Base-by-base conservation (phyloP, 768 basidiomycete genomes). In the Suillus clintonianus region DNA sequence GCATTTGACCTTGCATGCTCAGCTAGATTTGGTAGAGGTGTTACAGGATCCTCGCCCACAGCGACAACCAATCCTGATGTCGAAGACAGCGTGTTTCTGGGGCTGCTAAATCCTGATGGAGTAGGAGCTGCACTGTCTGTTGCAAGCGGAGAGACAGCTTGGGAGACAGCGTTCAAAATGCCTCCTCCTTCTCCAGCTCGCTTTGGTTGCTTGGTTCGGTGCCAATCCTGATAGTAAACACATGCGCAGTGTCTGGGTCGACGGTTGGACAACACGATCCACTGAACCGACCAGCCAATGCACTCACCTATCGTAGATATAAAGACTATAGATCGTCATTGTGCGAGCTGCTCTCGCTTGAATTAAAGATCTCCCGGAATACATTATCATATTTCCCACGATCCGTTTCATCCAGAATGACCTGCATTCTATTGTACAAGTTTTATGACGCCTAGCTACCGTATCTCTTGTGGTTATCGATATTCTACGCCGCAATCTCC, bases 151-250 rank as follows among this genome's bases (percentile, higher is more conserved):
- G 82, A 81, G 59, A 93, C 84, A 14, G 89, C 85, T 63, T 89
- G 87, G 36, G 92, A 90, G 47, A 97, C 94, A 22, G 88, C 93
- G 15, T 89, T 88, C 42, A 94, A 83, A 60, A 95, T 86, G 48
- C 87, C 87, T 30, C 51, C 51, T 10, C 89, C 89, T 73, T 89
- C 85, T 17, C 82, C 82, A 3, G 95, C 92, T 45, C 86, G 84
- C 74, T 87, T 89, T 36, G 89, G 87, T 37, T 88, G 83, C 60
- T 84, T 88, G 0, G 89, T 88, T 57, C 94, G 87, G 70, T 96
- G 90, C 92, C 94, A 97, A 74, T 97, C 94, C 68, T 97, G 94
- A 74, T 98, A 97, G 79, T 97, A 98, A 53, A 99, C 85, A 72
- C 93, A 94, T 22, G 84, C 85, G 76, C 96, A 95, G 75, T 97